Evolutionary conservation across 2,329 filamentous ascomycete genomes (phyloP).

Genomic region (Teratosphaeria viscida): DNA sequence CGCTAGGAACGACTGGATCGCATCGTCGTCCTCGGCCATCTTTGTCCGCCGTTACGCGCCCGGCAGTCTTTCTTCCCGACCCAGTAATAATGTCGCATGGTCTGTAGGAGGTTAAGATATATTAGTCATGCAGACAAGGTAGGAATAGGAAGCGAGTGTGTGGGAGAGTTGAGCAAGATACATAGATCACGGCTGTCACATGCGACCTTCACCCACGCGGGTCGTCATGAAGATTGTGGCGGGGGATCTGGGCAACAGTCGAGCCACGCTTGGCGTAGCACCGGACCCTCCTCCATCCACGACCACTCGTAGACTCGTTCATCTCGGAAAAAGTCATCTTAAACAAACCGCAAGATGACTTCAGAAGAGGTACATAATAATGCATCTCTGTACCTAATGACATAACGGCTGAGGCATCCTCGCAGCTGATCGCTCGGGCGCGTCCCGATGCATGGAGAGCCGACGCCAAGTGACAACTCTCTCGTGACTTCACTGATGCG

Average conservation of each 20-base stretch:
- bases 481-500: neutral
- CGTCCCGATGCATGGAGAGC: neutral
- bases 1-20: constrained; percentile 9
- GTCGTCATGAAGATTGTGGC: neutral
- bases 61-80: neutral
- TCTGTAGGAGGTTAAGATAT: neutral
- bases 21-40: constrained; percentile 3
- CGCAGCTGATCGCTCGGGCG: neutral
- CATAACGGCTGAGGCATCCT: neutral
- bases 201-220: neutral
- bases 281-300: neutral
- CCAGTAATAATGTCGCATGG: neutral
- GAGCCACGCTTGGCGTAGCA: neutral
- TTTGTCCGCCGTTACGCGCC: neutral
- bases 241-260: neutral
- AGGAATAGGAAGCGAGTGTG: neutral
- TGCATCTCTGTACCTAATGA: neutral
- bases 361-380: no score
- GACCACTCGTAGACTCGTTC: neutral
- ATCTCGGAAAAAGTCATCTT: neutral
- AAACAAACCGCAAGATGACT: neutral
- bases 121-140: neutral
- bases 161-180: neutral
- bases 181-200: neutral
- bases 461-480: neutral